Percentiles rank a stretch among this genome's conserved stretches.
Conservation (phyloP, 1,139 yeast genomes). For the Yamadazyma mexicana region DNA sequence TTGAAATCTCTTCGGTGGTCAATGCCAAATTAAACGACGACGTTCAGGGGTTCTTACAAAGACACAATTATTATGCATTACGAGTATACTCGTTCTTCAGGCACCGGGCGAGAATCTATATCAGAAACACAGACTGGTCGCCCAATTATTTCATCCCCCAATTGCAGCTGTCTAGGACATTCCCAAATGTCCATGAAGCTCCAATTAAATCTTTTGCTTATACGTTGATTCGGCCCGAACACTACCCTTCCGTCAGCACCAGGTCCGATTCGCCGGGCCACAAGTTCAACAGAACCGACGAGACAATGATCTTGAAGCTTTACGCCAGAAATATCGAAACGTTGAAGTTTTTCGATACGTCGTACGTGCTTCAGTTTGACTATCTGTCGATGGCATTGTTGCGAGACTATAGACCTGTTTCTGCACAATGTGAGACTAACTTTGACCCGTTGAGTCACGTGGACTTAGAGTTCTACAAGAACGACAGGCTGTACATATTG, state of each 20-base stretch:
- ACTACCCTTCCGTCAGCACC: slow-evolving; percentile 24
- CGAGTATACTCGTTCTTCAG: slow-evolving; percentile 28
- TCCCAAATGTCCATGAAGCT: slow-evolving; percentile 21
- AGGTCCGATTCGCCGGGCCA: slow-evolving; percentile 11
- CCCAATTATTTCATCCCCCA: slow-evolving; percentile 6
- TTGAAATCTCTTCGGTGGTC: slow-evolving; percentile 14
- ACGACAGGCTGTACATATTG: slow-evolving; percentile 9
- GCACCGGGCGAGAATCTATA: slow-evolving; percentile 21
- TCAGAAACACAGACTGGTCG: slow-evolving; percentile 21
- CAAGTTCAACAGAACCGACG: slow-evolving; percentile 24
- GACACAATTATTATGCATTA: slow-evolving; percentile 28
- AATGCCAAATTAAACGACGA: slow-evolving; percentile 7
- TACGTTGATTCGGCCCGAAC: slow-evolving; percentile 33
- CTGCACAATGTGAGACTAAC: slow-evolving; percentile 7
- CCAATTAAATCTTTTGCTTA: slow-evolving; percentile 28
- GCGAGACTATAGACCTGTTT: slow-evolving; percentile 28
- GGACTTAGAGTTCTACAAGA: slow-evolving; percentile 13
- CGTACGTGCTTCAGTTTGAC: slow-evolving; percentile 26
- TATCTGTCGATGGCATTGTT: slow-evolving; percentile 25
- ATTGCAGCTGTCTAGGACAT: slow-evolving; percentile 18
- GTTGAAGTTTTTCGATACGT: slow-evolving; percentile 24
- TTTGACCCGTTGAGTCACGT: slow-evolving; percentile 9
- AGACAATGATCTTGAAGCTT: slow-evolving; percentile 20
- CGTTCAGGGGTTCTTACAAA: slow-evolving; percentile 20
- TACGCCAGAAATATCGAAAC: slow-evolving; percentile 31